Conservation (phyloP, 352 stramenopile species). For the Pseudoperonospora humuli region DNA sequence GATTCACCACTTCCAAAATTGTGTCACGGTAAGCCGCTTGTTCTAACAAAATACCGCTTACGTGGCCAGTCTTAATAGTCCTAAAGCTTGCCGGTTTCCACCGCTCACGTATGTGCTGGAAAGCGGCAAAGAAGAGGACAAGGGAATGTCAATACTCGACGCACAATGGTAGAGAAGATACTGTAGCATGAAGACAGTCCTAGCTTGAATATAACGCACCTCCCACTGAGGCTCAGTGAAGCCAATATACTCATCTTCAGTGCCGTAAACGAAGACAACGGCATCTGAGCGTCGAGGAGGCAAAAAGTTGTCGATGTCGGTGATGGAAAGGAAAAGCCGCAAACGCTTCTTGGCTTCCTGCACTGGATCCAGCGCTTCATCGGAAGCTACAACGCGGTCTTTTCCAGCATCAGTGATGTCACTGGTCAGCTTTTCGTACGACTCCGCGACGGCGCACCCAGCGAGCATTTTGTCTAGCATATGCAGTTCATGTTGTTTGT, state of each 20-base stretch:
- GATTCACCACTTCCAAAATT: constrained; percentile 52
- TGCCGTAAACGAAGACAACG: constrained; percentile 67
- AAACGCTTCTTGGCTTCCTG: constrained; percentile 71
- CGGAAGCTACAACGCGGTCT: background rate
- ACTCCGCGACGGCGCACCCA: constrained; percentile 24
- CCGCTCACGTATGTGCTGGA: constrained; percentile 42
- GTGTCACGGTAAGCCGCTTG: constrained; percentile 58
- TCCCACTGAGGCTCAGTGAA: constrained; percentile 50
- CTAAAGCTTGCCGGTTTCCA: constrained; percentile 53
- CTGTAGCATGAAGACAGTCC: background rate
- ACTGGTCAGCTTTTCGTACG: constrained; percentile 12
- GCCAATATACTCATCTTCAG: constrained; percentile 74
- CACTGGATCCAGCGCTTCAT: constrained; percentile 33
- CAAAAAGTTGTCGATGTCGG: constrained; percentile 76
- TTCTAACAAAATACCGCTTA: constrained; percentile 75
- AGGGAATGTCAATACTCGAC: background rate
- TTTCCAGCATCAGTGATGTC: background rate
- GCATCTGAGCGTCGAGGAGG: constrained; percentile 54
- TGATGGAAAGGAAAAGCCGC: constrained; percentile 72
- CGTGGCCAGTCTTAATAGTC: constrained; percentile 61
- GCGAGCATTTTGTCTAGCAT: constrained; percentile 65
- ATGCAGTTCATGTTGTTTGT: constrained; percentile 57
- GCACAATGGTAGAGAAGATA: background rate
- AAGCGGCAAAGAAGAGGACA: background rate
- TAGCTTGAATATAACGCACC: constrained; percentile 13